Conservation (phyloP, 2,329 filamentous ascomycete species). For the Cladosporium sp. region DNA sequence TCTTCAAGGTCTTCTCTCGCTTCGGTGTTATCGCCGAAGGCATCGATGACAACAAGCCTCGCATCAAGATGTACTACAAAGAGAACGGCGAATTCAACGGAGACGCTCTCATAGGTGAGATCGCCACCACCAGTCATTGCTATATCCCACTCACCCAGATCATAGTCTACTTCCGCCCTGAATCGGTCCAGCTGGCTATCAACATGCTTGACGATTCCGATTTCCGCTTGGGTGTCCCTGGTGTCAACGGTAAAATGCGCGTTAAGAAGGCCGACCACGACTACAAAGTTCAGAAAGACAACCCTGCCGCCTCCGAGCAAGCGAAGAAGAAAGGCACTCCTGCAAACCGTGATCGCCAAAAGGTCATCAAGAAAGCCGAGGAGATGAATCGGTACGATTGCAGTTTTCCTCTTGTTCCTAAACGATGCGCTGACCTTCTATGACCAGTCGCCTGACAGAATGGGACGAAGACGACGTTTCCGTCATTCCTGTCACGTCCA, state of each 20-base stretch:
- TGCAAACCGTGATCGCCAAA: constrained; percentile 61
- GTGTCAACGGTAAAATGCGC: constrained; percentile 63
- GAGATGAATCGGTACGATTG: constrained; percentile 68
- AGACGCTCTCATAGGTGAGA: constrained; percentile 69
- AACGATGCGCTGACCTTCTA: not conserved
- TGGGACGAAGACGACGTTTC: constrained; percentile 87
- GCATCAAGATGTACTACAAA: constrained; percentile 91
- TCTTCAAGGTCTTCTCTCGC: constrained; percentile 81
- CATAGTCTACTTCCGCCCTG: constrained; percentile 84
- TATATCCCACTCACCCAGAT: not conserved
- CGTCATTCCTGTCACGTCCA: constrained; percentile 54
- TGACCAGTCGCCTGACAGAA: constrained; percentile 75
- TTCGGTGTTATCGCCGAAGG: constrained; percentile 92
- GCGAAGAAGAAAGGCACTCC: constrained; percentile 46
- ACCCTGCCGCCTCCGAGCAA: constrained; percentile 30
- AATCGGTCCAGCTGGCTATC: constrained; percentile 85
- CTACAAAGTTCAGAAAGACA: constrained; percentile 85
- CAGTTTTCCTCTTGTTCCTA: not conserved
- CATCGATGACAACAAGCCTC: constrained; percentile 80
- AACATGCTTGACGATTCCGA: constrained; percentile 78
- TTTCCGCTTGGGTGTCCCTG: constrained; percentile 66
- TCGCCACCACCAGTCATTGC: not conserved
- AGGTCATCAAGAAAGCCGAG: constrained; percentile 87
- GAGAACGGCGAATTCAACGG: constrained; percentile 85
- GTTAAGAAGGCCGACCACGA: constrained; percentile 85